Percentiles rank a stretch among this genome's conserved stretches.
These are phyloP conservation scores for Coniochaeta hoffmannii DNA, from an alignment of 2,329 filamentous ascomycete species.

Conservation along the genomic window DNA sequence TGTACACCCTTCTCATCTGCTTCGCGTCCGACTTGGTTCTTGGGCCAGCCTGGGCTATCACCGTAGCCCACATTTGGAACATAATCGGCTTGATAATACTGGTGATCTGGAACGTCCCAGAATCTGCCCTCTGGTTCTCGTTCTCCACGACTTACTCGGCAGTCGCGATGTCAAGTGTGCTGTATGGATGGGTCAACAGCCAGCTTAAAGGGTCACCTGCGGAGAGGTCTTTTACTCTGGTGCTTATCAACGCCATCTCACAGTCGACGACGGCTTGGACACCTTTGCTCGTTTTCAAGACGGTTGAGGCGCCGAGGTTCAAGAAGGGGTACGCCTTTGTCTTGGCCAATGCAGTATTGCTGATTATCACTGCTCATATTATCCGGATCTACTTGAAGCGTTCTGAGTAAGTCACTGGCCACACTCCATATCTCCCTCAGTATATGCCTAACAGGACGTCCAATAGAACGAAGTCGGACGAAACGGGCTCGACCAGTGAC, in stretches of 20 bases:
- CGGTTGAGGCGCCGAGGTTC: slow-evolving; percentile 33
- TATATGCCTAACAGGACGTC: too few species aligned
- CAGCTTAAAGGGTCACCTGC: slow-evolving; percentile 35
- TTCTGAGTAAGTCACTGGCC: slow-evolving; percentile 13
- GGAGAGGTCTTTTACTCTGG: slow-evolving; percentile 40
- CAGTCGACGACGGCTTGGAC: slow-evolving; percentile 52
- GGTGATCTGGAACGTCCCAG: slow-evolving; percentile 47
- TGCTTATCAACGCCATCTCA: slow-evolving; percentile 43
- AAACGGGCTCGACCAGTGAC: slow-evolving; percentile 5
- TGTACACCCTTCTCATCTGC: slow-evolving; percentile 45
- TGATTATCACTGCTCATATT: slow-evolving; percentile 14
- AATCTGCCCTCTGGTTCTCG: slow-evolving; percentile 45
- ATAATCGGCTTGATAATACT: slow-evolving; percentile 45
- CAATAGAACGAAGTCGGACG: slow-evolving; percentile 5
- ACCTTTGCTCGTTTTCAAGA: slow-evolving; percentile 41
- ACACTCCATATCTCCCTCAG: neutral
- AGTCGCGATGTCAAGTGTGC: slow-evolving; percentile 43
- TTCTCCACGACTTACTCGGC: slow-evolving; percentile 41
- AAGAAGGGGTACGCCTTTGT: slow-evolving; percentile 33
- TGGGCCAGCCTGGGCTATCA: slow-evolving; percentile 48
- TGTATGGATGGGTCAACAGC: slow-evolving; percentile 50
- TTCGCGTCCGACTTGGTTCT: slow-evolving; percentile 47
- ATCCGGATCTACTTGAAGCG: slow-evolving; percentile 14
- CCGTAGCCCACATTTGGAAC: slow-evolving; percentile 41
- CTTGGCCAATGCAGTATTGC: slow-evolving; percentile 16